These are phyloP conservation scores for Sanguinoderma infundibulare DNA, from an alignment of 1,284 basidiomycete species.

Conservation along the genomic window DNA sequence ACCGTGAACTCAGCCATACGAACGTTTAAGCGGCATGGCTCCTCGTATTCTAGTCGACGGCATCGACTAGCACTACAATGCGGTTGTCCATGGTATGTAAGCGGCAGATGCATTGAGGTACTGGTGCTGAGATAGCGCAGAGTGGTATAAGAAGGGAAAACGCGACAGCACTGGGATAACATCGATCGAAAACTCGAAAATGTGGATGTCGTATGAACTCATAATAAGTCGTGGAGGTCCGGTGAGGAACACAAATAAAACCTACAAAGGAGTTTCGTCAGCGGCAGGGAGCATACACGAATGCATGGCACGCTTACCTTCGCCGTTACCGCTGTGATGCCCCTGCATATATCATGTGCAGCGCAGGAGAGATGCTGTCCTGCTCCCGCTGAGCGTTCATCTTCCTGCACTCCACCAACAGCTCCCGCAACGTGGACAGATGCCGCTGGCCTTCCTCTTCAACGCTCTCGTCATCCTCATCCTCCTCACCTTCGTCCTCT, in stretches of 20 bases:
- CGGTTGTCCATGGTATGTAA: too few species aligned
- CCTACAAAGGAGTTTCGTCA: neutral
- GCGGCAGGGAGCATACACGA: neutral
- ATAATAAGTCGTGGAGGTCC: conserved; percentile 6
- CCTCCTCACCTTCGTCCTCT: conserved; percentile 39
- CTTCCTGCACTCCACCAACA: conserved; percentile 53
- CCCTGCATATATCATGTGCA: conserved; percentile 23
- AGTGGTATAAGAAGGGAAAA: conserved; percentile 4
- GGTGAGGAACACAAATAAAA: too few species aligned
- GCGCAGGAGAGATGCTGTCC: conserved; percentile 19
- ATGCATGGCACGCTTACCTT: neutral
- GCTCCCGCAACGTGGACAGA: conserved; percentile 46
- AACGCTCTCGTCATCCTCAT: conserved; percentile 33
- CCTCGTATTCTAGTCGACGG: neutral
- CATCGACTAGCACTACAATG: too few species aligned
- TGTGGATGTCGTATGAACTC: conserved; percentile 4
- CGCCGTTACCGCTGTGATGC: conserved; percentile 13
- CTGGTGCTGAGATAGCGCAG: neutral
- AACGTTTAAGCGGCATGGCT: neutral
- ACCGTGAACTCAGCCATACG: neutral
- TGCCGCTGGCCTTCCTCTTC: conserved; percentile 28
- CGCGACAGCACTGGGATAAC: conserved; percentile 20
- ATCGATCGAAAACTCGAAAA: conserved; percentile 2
- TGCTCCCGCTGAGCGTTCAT: conserved; percentile 38
- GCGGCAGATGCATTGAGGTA: too few species aligned